Conservation (phyloP, 495 filamentous ascomycete genomes). For the Haplographium delicatum region DNA sequence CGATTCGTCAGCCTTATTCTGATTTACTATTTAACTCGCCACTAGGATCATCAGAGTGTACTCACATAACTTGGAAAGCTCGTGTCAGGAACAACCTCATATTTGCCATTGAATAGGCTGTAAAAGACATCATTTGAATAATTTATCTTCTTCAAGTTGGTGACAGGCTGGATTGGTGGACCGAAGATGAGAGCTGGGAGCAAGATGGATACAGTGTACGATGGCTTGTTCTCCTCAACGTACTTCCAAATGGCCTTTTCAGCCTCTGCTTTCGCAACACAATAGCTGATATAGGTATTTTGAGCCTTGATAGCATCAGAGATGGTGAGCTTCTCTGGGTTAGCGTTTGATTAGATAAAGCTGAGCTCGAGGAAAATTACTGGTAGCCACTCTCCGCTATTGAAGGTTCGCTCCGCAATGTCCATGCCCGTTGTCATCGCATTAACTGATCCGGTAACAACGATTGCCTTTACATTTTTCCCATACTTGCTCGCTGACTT, state of each 20-base stretch:
- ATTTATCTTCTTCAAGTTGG: conserved; percentile 27
- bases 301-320: conserved; percentile 26
- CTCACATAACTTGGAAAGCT: conserved; percentile 28
- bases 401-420: conserved; percentile 23
- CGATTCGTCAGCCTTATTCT: not conserved
- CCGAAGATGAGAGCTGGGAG: conserved; percentile 26
- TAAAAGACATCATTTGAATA: conserved; percentile 29
- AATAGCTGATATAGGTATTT: conserved; percentile 30
- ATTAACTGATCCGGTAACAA: conserved; percentile 33
- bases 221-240: conserved; percentile 29
- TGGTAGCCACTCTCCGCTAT: conserved; percentile 28
- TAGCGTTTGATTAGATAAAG: no score
- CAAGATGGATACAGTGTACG: conserved; percentile 34
- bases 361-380: no score
- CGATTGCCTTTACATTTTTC: conserved; percentile 30
- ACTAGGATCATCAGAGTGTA: not conserved
- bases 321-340: no score
- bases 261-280: conserved; percentile 32
- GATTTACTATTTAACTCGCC: not conserved
- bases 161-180: conserved; percentile 27
- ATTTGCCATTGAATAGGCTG: conserved; percentile 30
- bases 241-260: conserved; percentile 37
- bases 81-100: conserved; percentile 28
- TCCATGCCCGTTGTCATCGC: conserved; percentile 30
- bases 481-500: conserved; percentile 25